Conservation (phyloP, 139 green algal genomes). For the Edaphochlamys debaryana region DNA sequence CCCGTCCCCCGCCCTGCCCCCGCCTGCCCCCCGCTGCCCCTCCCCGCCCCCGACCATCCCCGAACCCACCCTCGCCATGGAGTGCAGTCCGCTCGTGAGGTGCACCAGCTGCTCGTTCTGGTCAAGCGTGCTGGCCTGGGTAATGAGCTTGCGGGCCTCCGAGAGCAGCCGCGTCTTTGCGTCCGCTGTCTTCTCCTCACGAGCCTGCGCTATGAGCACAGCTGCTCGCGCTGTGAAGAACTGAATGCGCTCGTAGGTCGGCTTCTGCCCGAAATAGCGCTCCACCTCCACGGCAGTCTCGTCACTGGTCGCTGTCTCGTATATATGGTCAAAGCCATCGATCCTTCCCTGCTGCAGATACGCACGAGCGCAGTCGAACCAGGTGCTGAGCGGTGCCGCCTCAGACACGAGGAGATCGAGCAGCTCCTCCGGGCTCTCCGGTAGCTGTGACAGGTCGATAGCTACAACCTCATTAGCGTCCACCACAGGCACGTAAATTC, state of each 20-base stretch:
- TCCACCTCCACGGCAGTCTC: conserved; percentile 50
- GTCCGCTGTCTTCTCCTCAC: conserved; percentile 46
- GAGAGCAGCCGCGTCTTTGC: conserved; percentile 45
- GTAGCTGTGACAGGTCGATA: conserved; percentile 61
- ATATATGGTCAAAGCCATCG: conserved; percentile 50
- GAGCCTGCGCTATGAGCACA: conserved; percentile 60
- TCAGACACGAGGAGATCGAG: conserved; percentile 77
- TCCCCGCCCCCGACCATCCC: too few relatives aligned
- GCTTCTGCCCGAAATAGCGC: conserved; percentile 50
- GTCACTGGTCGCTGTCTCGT: conserved; percentile 38
- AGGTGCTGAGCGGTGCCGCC: conserved; percentile 72
- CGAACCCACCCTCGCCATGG: conserved; percentile 66
- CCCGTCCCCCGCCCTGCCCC: too few relatives aligned
- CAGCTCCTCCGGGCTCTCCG: conserved; percentile 69
- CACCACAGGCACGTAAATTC: conserved; percentile 65
- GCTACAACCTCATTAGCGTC: conserved; percentile 68
- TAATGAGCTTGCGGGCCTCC: conserved; percentile 51
- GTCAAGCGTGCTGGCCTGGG: conserved; percentile 48
- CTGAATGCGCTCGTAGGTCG: conserved; percentile 76
- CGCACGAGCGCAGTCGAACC: conserved; percentile 78
- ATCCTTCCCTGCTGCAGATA: conserved; percentile 68
- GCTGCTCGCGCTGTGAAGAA: conserved; percentile 78
- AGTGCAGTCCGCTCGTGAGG: conserved; percentile 68
- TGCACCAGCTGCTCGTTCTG: conserved; percentile 73
- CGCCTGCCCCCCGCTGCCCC: too few relatives aligned